Evolutionary conservation across 805 yeast species (phyloP).

Genomic region (Sugiyamaella chiloensis): DNA sequence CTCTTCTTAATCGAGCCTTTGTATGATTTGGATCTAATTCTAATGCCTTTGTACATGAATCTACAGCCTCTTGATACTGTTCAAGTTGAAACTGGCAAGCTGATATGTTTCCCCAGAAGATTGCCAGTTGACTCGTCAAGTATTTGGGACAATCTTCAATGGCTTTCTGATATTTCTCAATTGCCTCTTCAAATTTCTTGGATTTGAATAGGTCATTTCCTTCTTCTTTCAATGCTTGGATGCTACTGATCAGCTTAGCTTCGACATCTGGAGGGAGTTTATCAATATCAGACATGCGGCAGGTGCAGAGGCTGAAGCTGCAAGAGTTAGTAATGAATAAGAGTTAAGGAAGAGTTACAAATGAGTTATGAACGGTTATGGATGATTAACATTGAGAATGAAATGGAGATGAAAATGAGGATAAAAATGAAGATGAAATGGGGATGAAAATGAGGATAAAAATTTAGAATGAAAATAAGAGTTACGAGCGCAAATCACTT

Average conservation of each 20-base stretch:
- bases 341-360: no score
- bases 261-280: slow-evolving; percentile 24
- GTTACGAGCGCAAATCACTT: no score
- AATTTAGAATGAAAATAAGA: no score
- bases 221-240: slow-evolving; percentile 42
- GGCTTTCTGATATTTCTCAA: slow-evolving; percentile 18
- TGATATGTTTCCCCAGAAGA: slow-evolving; percentile 27
- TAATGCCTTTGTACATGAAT: slow-evolving; percentile 62
- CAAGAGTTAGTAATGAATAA: background rate
- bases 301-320: background rate
- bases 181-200: slow-evolving; percentile 8
- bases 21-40: slow-evolving; percentile 55
- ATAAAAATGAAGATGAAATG: no score
- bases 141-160: slow-evolving; percentile 21
- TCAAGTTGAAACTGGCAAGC: slow-evolving; percentile 27
- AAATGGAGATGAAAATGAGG: no score
- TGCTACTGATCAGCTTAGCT: slow-evolving; percentile 20
- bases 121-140: slow-evolving; percentile 13
- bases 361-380: no score
- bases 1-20: slow-evolving; percentile 76
- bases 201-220: slow-evolving; percentile 28
- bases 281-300: background rate
- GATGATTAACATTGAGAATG: no score
- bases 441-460: no score
- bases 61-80: slow-evolving; percentile 45